These are phyloP conservation scores for Agroathelia rolfsii DNA, from an alignment of 1,284 basidiomycete genomes.

Conservation along the genomic window DNA sequence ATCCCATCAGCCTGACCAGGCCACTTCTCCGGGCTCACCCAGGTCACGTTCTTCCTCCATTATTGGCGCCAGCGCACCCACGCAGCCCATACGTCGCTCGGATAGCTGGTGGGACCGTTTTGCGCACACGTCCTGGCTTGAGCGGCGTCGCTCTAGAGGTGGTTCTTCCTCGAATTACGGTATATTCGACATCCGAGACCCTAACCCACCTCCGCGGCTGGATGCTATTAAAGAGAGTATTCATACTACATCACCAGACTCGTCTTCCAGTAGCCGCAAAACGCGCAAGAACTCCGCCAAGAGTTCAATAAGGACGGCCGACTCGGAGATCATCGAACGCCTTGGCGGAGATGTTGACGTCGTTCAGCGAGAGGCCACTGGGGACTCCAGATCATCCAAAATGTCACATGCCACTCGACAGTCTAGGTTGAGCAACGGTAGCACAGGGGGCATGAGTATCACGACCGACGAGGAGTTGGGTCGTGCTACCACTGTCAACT, in stretches of 20 bases:
- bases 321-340: conserved; percentile 55
- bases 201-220: conserved; percentile 56
- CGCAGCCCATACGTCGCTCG: conserved; percentile 25
- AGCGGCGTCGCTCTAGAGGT: conserved; percentile 24
- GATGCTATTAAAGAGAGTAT: conserved; percentile 43
- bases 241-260: conserved; percentile 24
- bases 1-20: conserved; percentile 19
- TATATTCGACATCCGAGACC: conserved; percentile 55
- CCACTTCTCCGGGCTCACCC: conserved; percentile 14
- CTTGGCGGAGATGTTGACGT: conserved; percentile 60
- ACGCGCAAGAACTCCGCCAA: conserved; percentile 6
- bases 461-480: too few species aligned
- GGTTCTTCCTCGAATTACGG: conserved; percentile 30
- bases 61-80: conserved; percentile 10
- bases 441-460: too few species aligned
- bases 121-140: conserved; percentile 30
- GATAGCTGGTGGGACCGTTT: conserved; percentile 40
- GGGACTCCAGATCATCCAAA: conserved; percentile 19
- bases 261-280: conserved; percentile 5
- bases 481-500: too few species aligned
- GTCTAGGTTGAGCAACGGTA: too few species aligned
- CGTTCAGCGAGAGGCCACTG: conserved; percentile 42
- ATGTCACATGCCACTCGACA: too few species aligned
- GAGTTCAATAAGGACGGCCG: too few species aligned
- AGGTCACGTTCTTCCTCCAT: conserved; percentile 11